Base-by-base conservation (phyloP, 139 green algal genomes). In the Ettlia oleoabundans region DNA sequence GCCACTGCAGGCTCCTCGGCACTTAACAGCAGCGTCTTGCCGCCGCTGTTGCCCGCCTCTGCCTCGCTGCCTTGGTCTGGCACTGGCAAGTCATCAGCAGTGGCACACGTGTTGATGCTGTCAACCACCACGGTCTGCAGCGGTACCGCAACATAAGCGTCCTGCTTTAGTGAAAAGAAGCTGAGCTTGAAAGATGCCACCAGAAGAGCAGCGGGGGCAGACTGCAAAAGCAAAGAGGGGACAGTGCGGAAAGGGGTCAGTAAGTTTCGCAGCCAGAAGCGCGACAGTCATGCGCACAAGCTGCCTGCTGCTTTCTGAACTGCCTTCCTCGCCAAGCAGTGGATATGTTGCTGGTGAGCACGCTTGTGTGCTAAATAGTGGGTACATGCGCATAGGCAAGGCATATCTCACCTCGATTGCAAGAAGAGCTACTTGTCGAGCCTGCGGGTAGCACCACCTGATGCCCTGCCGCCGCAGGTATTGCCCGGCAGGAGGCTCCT, bases 391-490 rank as follows among this genome's bases (percentile, higher is more conserved):
- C n/a, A n/a, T n/a, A n/a, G n/a, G n/a, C n/a, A n/a, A n/a, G n/a
- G n/a, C n/a, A n/a, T n/a, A 10, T 9, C 68, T n/a, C 24, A 41
- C 52, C 51, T 87, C 47, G 1, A 87, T 33, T 13, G 24, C 42
- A 0, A 82, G 33, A 26, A 85, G 70, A 37, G 72, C 42, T 9
- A 89, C 85, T 19, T 55, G 35, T 0, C 82, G 72, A 0, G 65
- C 40, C 47, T 84, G 71, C 0, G 82, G 58, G 61, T 86, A 89
- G 72, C 71, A 67, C 82, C 82, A 89, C 37, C 43, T 43, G 30
- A 77, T 82, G 63, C 72, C 63, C 13, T 76, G 81, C 67, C 38
- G 37, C 32, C 40, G 43, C 30, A 41, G 40, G 28, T 19, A 6
- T 0, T 37, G 24, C 3, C 10, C 43, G 1, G 15, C 37, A 32